A percentile compares a stretch with the other conserved stretches of the same genome.
Evolutionary conservation across 2,329 filamentous ascomycete species (phyloP).

Genomic region (Passalora sequoiae): DNA sequence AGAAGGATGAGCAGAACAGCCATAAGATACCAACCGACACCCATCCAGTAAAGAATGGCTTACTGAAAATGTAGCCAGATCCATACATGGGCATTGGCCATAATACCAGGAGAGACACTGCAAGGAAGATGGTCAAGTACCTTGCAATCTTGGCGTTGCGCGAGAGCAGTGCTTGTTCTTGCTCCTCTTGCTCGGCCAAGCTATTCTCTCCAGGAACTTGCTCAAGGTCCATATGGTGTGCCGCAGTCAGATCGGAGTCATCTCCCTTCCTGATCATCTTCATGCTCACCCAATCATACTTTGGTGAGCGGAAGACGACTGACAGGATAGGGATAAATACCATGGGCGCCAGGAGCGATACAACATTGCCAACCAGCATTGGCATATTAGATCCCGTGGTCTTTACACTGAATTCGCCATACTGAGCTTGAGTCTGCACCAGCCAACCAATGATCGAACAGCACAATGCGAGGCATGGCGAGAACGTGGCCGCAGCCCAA

Average conservation of each 20-base stretch:
- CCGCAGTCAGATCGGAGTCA: slow-evolving; percentile 64
- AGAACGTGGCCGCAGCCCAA: slow-evolving; percentile 64
- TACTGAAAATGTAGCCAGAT: slow-evolving; percentile 71
- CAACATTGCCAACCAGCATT: slow-evolving; percentile 83
- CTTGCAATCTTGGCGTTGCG: slow-evolving; percentile 50
- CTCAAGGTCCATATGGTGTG: slow-evolving; percentile 62
- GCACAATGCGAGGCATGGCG: slow-evolving; percentile 63
- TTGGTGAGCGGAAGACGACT: slow-evolving; percentile 61
- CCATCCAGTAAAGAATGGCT: slow-evolving; percentile 60
- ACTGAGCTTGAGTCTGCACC: slow-evolving; percentile 66
- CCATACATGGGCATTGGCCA: slow-evolving; percentile 95
- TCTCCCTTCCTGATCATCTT: slow-evolving; percentile 70
- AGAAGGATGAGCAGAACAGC: slow-evolving; percentile 67
- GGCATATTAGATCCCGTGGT: slow-evolving; percentile 81
- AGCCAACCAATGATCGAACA: slow-evolving; percentile 72
- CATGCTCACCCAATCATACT: slow-evolving; percentile 87
- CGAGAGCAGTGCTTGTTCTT: slow-evolving; percentile 40
- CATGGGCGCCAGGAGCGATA: slow-evolving; percentile 70
- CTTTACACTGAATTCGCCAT: slow-evolving; percentile 62
- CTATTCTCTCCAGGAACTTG: slow-evolving; percentile 51
- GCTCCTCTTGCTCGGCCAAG: slow-evolving; percentile 37
- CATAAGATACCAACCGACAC: slow-evolving; percentile 67
- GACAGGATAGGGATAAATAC: slow-evolving; percentile 74
- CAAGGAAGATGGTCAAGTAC: slow-evolving; percentile 57
- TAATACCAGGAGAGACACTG: slow-evolving; percentile 67